phyloP scores from a whole-genome alignment of 305 asterid species.

The Fraxinus velutina region DNA sequence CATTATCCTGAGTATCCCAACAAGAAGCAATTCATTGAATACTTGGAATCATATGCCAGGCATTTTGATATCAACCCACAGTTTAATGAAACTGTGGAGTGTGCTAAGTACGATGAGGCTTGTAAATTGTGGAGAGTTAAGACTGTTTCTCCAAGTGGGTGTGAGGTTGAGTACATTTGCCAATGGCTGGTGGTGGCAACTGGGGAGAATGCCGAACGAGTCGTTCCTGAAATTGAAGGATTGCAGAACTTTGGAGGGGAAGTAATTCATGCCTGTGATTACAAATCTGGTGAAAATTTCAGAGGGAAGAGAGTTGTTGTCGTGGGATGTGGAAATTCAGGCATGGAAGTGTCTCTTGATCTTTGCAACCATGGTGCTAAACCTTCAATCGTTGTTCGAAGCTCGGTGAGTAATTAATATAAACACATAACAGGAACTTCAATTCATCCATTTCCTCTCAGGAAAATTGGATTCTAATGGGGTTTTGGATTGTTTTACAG shows the following conservation, averaged over 20 bases:
- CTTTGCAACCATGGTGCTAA: slow-evolving; percentile 52
- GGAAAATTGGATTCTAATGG: background rate
- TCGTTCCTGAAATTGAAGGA: slow-evolving; percentile 57
- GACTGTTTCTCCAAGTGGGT: slow-evolving; percentile 19
- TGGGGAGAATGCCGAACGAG: slow-evolving; percentile 60
- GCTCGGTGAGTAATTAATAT: slow-evolving; percentile 32
- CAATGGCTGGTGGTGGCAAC: slow-evolving; percentile 65
- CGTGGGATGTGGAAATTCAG: slow-evolving; percentile 65
- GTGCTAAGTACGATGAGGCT: slow-evolving; percentile 53
- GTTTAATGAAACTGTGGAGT: slow-evolving; percentile 47
- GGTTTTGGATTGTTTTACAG: slow-evolving; percentile 27
- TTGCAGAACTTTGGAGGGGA: slow-evolving; percentile 49
- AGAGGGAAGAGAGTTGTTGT: slow-evolving; percentile 53
- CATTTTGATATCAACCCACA: slow-evolving; percentile 42
- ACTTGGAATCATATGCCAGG: slow-evolving; percentile 44
- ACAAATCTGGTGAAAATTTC: slow-evolving; percentile 50
- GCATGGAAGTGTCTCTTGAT: slow-evolving; percentile 70
- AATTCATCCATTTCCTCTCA: background rate
- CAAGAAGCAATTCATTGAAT: slow-evolving; percentile 44
- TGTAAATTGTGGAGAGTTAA: slow-evolving; percentile 50
- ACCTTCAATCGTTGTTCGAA: slow-evolving; percentile 60
- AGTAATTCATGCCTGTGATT: slow-evolving; percentile 57
- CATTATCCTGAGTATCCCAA: slow-evolving; percentile 55
- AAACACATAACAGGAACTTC: background rate
- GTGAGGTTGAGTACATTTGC: slow-evolving; percentile 51